These are phyloP conservation scores for Magnolia kwangsiensis DNA, from an alignment of 164 flowering plant species.

Conservation along the genomic window DNA sequence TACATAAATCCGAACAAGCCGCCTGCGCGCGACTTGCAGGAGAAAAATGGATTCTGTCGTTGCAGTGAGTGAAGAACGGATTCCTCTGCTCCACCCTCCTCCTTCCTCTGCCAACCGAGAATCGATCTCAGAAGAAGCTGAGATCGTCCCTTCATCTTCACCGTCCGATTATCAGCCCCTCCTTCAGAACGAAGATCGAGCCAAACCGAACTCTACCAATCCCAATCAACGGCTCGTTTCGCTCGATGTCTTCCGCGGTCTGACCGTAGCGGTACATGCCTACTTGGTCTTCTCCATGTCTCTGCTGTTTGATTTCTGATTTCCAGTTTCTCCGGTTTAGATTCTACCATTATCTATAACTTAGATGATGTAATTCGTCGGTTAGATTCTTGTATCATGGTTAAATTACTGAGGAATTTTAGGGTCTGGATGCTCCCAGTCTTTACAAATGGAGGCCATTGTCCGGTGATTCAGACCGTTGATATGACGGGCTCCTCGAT, in stretches of 20 bases:
- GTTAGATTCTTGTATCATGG: background rate
- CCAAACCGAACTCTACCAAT: slow-evolving; percentile 11
- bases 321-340: background rate
- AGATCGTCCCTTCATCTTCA: slow-evolving; percentile 14
- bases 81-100: slow-evolving; percentile 29
- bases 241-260: slow-evolving; percentile 77
- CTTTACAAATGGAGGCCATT: too few species aligned
- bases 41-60: slow-evolving; percentile 4
- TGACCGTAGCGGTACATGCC: slow-evolving; percentile 58
- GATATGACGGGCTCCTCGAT: background rate
- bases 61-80: slow-evolving; percentile 19
- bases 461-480: background rate
- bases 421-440: background rate
- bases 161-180: slow-evolving; percentile 6
- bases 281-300: background rate
- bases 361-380: background rate
- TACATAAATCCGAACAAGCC: background rate
- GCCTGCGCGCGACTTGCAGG: background rate
- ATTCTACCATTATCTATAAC: too few species aligned
- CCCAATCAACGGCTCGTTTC: slow-evolving; percentile 49
- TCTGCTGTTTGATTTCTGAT: background rate
- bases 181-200: slow-evolving; percentile 7
- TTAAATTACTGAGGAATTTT: background rate
- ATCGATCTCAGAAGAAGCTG: slow-evolving; percentile 18
- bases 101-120: background rate